These are phyloP conservation scores for Primulina tabacum DNA, from an alignment of 257 asterid species.

Conservation along the genomic window DNA sequence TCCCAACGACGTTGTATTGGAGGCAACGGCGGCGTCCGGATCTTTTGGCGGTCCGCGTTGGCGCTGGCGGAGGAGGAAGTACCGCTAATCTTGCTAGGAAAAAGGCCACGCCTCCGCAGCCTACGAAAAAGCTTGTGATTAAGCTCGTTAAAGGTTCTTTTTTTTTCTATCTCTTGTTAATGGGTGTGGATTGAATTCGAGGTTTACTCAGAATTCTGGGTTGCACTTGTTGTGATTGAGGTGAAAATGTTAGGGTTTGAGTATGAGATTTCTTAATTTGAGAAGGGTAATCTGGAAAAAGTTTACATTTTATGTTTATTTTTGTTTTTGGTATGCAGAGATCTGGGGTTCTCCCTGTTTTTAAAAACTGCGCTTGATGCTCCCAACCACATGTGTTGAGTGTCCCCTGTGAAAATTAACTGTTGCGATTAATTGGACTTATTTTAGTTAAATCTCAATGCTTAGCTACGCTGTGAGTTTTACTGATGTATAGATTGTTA, in stretches of 20 bases:
- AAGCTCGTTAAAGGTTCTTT: conserved; percentile 41
- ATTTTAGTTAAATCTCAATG: conserved; percentile 1
- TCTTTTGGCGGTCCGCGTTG: conserved; percentile 15
- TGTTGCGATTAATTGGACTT: conserved; percentile 3
- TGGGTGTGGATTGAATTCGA: neutral
- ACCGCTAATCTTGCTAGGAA: conserved; percentile 44
- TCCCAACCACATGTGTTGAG: neutral
- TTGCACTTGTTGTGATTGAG: neutral
- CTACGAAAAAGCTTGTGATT: conserved; percentile 43
- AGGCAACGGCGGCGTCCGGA: conserved; percentile 10
- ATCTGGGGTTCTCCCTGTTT: conserved; percentile 26
- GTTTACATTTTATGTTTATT: neutral
- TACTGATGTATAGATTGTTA: neutral
- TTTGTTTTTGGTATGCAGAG: conserved; percentile 11
- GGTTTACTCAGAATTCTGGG: neutral
- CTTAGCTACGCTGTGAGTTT: neutral
- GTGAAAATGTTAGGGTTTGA: neutral
- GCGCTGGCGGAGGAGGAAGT: conserved; percentile 27
- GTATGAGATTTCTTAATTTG: neutral
- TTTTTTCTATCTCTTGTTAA: neutral
- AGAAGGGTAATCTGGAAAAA: neutral
- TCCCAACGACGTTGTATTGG: conserved; percentile 28
- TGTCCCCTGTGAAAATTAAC: conserved; percentile 2
- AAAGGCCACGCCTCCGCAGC: conserved; percentile 45
- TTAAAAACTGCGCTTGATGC: neutral